Conservation (phyloP, 1,139 yeast species). For the Debaryomyces robertsiae region DNA sequence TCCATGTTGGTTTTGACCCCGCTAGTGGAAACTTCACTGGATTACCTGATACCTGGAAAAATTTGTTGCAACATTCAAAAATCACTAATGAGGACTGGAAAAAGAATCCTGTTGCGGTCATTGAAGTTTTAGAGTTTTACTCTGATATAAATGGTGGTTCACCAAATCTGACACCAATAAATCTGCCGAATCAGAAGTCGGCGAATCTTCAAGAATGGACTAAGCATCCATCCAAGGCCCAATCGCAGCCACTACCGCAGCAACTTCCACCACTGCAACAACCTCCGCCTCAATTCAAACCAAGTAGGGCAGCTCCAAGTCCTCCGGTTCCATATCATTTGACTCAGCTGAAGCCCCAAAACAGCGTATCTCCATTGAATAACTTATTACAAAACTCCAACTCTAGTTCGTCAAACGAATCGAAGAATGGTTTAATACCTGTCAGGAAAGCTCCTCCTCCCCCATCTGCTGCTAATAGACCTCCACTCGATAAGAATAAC, state of each 20-base stretch:
- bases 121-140: constrained; percentile 91
- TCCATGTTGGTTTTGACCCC: constrained; percentile 64
- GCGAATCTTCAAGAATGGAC: constrained; percentile 43
- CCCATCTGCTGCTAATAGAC: constrained; percentile 27
- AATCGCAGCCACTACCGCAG: constrained; percentile 16
- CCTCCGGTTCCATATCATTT: constrained; percentile 48
- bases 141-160: constrained; percentile 49
- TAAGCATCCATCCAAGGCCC: constrained; percentile 35
- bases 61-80: constrained; percentile 70
- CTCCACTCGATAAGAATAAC: constrained; percentile 4
- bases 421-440: constrained; percentile 40
- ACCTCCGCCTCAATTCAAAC: constrained; percentile 29
- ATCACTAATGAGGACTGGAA: constrained; percentile 84
- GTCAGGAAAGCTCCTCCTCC: constrained; percentile 61
- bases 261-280: constrained; percentile 14
- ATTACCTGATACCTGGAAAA: constrained; percentile 80
- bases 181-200: constrained; percentile 22
- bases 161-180: constrained; percentile 33
- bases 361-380: constrained; percentile 38
- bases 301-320: constrained; percentile 47
- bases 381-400: constrained; percentile 32
- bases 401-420: constrained; percentile 6
- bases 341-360: constrained; percentile 24
- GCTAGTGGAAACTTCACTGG: constrained; percentile 76
- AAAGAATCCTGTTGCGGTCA: constrained; percentile 80